phyloP scores from a whole-genome alignment of 2,329 filamentous ascomycete genomes.

The Venturia carpophila region DNA sequence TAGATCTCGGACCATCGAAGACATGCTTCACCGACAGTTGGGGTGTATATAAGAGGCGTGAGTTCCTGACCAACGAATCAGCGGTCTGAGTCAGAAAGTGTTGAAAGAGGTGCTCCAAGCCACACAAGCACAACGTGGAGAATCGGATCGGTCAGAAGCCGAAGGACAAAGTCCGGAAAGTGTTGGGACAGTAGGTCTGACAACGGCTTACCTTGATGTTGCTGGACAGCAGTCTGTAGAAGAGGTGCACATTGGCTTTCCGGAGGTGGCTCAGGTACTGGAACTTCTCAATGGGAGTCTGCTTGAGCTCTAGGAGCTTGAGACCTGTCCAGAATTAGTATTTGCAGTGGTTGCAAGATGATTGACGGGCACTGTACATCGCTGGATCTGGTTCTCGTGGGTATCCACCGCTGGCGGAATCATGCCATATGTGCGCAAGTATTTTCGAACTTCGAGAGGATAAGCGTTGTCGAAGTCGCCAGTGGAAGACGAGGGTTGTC shows the following conservation, averaged over 20 bases:
- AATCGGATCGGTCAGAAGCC: not conserved
- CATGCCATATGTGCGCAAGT: conserved; percentile 46
- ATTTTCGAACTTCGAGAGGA: conserved; percentile 41
- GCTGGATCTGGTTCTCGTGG: conserved; percentile 42
- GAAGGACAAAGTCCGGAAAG: conserved; percentile 5
- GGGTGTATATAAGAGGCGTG: conserved; percentile 80
- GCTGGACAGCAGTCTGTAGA: conserved; percentile 71
- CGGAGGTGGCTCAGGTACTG: conserved; percentile 72
- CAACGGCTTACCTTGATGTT: conserved; percentile 48
- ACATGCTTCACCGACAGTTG: conserved; percentile 91
- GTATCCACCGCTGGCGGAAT: conserved; percentile 44
- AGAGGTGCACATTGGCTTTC: conserved; percentile 68
- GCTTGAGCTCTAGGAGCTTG: conserved; percentile 63
- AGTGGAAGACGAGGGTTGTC: conserved; percentile 33
- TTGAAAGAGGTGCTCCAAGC: conserved; percentile 7
- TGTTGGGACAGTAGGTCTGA: not conserved
- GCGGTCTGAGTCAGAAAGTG: conserved; percentile 12
- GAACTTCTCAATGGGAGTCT: conserved; percentile 71
- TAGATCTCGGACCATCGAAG: conserved; percentile 93
- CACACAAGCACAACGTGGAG: not conserved
- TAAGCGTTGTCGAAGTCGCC: conserved; percentile 45
- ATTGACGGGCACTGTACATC: conserved; percentile 35
- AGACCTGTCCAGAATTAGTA: conserved; percentile 42
- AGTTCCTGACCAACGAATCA: conserved; percentile 48
- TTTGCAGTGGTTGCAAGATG: not conserved